Conservation (phyloP, 2,329 filamentous ascomycete genomes). For the Byssochlamys sp. region DNA sequence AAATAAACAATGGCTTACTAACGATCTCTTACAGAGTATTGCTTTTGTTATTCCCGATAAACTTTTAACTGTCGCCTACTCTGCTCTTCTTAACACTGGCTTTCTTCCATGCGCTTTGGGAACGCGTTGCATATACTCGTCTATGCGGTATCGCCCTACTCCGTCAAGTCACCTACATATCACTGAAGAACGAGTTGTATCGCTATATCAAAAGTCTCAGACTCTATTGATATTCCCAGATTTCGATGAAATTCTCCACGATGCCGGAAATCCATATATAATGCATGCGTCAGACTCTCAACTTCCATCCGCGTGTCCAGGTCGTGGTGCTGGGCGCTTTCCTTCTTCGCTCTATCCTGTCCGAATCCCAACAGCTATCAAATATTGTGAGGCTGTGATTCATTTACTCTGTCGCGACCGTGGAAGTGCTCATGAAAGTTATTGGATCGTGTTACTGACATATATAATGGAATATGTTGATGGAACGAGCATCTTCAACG, state of each 20-base stretch:
- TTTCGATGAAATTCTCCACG: background rate
- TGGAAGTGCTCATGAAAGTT: slow-evolving; percentile 4
- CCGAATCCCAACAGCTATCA: slow-evolving; percentile 9
- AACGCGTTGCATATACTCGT: slow-evolving; percentile 5
- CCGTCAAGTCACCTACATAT: slow-evolving; percentile 11
- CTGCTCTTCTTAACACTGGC: slow-evolving; percentile 6
- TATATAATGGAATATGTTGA: slow-evolving; percentile 15
- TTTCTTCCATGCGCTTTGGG: slow-evolving; percentile 10
- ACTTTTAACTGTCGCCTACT: slow-evolving; percentile 5
- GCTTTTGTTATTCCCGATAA: slow-evolving; percentile 12
- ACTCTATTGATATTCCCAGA: slow-evolving; percentile 9
- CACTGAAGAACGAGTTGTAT: slow-evolving; percentile 8
- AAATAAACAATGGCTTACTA: background rate
- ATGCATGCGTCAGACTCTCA: slow-evolving; percentile 11
- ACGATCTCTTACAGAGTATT: slow-evolving; percentile 5
- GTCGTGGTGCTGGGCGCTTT: slow-evolving; percentile 11
- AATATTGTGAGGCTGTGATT: slow-evolving; percentile 13
- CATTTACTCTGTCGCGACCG: slow-evolving; percentile 13
- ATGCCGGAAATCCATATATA: slow-evolving; percentile 1
- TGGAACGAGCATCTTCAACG: slow-evolving; percentile 10
- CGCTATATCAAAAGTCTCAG: slow-evolving; percentile 12
- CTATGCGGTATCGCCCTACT: background rate
- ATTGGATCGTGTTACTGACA: slow-evolving; percentile 13
- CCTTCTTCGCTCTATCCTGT: slow-evolving; percentile 3
- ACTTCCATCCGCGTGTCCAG: slow-evolving; percentile 7